Evolutionary conservation across 2,329 filamentous ascomycete species (phyloP).

Genomic region (Aspergillus awamori): DNA sequence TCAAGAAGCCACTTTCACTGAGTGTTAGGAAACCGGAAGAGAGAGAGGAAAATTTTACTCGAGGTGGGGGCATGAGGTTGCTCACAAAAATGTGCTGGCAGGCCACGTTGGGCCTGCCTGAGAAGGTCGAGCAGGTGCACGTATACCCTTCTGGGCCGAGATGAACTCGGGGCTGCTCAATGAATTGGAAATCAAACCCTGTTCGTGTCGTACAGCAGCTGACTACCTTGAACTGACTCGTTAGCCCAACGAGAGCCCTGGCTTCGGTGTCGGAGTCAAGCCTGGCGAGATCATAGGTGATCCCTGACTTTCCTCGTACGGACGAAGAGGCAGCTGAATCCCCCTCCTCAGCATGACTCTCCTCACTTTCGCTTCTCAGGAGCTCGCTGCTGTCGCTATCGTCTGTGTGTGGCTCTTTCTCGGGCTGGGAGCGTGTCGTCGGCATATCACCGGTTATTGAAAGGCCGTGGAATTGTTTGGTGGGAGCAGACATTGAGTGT

Average conservation of each 20-base stretch:
- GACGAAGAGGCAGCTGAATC: constrained; percentile 25
- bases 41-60: neutral
- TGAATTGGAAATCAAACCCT: constrained; percentile 43
- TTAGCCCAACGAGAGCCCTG: constrained; percentile 39
- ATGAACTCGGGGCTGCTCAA: constrained; percentile 40
- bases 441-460: constrained; percentile 43
- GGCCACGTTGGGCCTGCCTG: constrained; percentile 32
- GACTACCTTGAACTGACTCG: constrained; percentile 37
- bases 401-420: constrained; percentile 23
- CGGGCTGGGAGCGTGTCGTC: constrained; percentile 31
- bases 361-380: constrained; percentile 16
- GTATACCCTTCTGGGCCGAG: constrained; percentile 33
- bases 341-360: constrained; percentile 22
- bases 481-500: constrained; percentile 43
- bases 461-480: constrained; percentile 42
- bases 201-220: constrained; percentile 33
- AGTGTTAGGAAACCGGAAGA: constrained; percentile 12
- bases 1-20: constrained; percentile 44
- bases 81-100: constrained; percentile 49
- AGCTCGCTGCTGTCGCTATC: constrained; percentile 13
- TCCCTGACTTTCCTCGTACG: constrained; percentile 36
- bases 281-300: constrained; percentile 39
- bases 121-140: constrained; percentile 43
- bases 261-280: constrained; percentile 36
- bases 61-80: constrained; percentile 10